Base-by-base conservation (phyloP, 805 yeast species). In the Phaffomyces antillensis region DNA sequence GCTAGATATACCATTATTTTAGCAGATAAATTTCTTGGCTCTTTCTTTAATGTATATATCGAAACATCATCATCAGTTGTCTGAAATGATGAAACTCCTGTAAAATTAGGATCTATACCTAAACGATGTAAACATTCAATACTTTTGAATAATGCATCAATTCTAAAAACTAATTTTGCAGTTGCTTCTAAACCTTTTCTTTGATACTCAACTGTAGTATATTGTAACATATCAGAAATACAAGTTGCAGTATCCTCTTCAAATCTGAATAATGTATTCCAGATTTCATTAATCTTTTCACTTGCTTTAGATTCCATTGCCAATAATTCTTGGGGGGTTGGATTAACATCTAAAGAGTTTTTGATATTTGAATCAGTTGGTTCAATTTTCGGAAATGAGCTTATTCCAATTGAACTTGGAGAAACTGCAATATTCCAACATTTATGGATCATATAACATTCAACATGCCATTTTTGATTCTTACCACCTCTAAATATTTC, bases 401-500 rank as follows among this genome's bases (percentile, higher is more conserved):
- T 62, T 20, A 71, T 65, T 34, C 70, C 90, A 25, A 83, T 73
- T 9, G 76, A 68, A 41, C 75, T 81, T 0, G 84, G 73, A 1
- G 83, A 75, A 20, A 93, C 70, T 46, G 81, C 76, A 18, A 90
- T 95, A 60, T 88, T 89, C 99, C 99, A 93, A 58, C 88, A 90
- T 63, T 90, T 90, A 68, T 86, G 90, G 40, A 93, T 95, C 89
- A 95, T 95, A 61, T 89, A 93, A 69, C 99, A 93, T 62, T 95
- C 98, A 2, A 97, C 98, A 65, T 93, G 99, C 99, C 99, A 93
- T 61, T 88, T 95, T 62, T 90, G 96, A 47, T 86, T 83, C 53
- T 83, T 76, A 20, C 96, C 96, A 41, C 96, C 96, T 53, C 93
- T 75, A 49, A 80, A 86, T 38, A 91, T 79, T 63, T 91, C 96